These are phyloP conservation scores for Trichoderma polysporum DNA, from an alignment of 2,329 filamentous ascomycete genomes.

Conservation along the genomic window DNA sequence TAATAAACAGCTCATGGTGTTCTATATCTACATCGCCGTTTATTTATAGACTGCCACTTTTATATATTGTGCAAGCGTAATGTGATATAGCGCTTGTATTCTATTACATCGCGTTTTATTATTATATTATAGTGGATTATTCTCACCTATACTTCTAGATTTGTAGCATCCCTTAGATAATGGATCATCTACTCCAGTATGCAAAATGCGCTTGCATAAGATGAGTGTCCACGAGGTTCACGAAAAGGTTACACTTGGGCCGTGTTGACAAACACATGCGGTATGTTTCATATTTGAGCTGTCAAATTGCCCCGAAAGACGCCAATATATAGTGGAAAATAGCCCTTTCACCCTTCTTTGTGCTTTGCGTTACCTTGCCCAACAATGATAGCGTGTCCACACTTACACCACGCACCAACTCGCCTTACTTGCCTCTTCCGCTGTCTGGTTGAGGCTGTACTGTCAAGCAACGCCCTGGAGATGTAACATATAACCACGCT, in stretches of 20 bases:
- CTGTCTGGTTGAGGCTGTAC: neutral
- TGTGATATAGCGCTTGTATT: no score
- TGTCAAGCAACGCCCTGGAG: neutral
- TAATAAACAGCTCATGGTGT: no score
- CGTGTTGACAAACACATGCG: neutral
- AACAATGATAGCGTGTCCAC: constrained; percentile 11
- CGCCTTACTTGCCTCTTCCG: constrained; percentile 17
- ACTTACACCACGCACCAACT: neutral
- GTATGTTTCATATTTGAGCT: neutral
- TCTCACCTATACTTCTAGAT: no score
- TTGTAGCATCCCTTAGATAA: no score
- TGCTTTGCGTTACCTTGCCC: neutral
- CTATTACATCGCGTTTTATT: no score
- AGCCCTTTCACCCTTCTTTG: neutral
- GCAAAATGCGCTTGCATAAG: neutral
- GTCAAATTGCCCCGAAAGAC: neutral
- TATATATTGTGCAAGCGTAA: no score
- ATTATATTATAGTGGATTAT: no score
- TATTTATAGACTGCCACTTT: no score
- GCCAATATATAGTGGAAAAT: neutral
- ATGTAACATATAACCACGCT: neutral
- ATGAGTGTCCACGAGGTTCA: neutral
- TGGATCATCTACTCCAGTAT: no score
- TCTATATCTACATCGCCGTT: no score
- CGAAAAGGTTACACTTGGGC: neutral